Conservation (phyloP, 2,329 filamentous ascomycete species). For the Torrubiellomyces zombiae region DNA sequence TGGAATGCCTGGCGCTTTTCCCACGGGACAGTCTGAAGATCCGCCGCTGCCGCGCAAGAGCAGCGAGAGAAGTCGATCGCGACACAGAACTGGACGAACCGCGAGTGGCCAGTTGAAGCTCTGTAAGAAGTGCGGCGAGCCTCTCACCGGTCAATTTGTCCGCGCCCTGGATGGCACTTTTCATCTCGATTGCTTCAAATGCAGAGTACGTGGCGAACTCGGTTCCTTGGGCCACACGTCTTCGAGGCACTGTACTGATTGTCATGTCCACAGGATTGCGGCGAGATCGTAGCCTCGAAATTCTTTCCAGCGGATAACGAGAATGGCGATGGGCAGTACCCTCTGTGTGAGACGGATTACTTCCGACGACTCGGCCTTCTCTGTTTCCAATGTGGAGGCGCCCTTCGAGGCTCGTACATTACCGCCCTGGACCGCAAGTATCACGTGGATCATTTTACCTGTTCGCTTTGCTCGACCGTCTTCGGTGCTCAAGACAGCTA, state of each 20-base stretch:
- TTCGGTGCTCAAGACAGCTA: constrained; percentile 98
- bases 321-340: constrained; percentile 72
- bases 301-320: constrained; percentile 96
- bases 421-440: constrained; percentile 96
- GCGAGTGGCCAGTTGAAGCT: constrained; percentile 44
- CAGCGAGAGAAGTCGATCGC: constrained; percentile 40
- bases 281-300: constrained; percentile 92
- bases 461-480: constrained; percentile 90
- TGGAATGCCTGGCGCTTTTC: constrained; percentile 13
- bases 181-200: constrained; percentile 96
- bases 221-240: constrained; percentile 1
- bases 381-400: constrained; percentile 82
- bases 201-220: constrained; percentile 48
- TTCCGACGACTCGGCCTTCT: constrained; percentile 82
- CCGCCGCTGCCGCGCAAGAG: constrained; percentile 27
- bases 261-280: constrained; percentile 56
- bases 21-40: constrained; percentile 22
- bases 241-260: constrained; percentile 4
- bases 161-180: constrained; percentile 85
- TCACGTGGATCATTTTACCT: constrained; percentile 98
- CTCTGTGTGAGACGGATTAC: constrained; percentile 94
- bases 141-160: constrained; percentile 88
- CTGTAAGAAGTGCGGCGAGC: constrained; percentile 78
- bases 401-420: constrained; percentile 91
- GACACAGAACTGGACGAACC: constrained; percentile 34